Conservation (phyloP, 306 rosid genomes). For the Citrullus amarus region DNA sequence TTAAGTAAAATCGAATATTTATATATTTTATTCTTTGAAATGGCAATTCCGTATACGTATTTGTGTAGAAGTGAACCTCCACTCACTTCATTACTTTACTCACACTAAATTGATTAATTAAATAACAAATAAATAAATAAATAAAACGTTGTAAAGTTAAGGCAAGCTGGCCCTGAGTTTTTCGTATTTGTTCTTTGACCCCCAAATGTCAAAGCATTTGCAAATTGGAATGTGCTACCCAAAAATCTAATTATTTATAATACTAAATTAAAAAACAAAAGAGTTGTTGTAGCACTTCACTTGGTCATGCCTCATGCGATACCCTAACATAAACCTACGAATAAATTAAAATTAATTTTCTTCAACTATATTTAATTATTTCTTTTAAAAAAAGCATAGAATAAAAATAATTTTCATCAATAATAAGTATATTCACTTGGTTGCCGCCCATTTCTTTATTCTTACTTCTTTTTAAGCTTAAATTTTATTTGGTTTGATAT, state of each 20-base stretch:
- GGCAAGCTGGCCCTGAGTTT: conserved; percentile 1
- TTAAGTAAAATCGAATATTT: background rate
- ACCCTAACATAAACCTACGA: background rate
- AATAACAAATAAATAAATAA: too few relatives aligned
- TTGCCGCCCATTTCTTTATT: too few relatives aligned
- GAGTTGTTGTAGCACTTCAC: background rate
- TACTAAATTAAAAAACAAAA: background rate
- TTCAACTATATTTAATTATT: too few relatives aligned
- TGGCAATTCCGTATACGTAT: background rate
- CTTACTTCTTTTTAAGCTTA: too few relatives aligned
- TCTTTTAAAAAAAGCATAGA: too few relatives aligned
- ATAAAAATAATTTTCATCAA: too few relatives aligned
- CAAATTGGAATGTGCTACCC: background rate
- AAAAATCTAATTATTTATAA: background rate
- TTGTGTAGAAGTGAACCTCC: background rate
- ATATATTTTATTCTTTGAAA: background rate
- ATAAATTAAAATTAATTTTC: background rate
- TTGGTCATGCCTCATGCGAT: background rate
- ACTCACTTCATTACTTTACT: background rate
- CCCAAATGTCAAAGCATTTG: background rate
- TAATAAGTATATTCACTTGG: too few relatives aligned
- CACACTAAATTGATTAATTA: background rate
- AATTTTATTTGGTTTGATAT: too few relatives aligned
- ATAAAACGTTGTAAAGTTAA: background rate
- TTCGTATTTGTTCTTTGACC: background rate